These are phyloP conservation scores for Candida manassasensis DNA, from an alignment of 805 yeast genomes.

Conservation along the genomic window DNA sequence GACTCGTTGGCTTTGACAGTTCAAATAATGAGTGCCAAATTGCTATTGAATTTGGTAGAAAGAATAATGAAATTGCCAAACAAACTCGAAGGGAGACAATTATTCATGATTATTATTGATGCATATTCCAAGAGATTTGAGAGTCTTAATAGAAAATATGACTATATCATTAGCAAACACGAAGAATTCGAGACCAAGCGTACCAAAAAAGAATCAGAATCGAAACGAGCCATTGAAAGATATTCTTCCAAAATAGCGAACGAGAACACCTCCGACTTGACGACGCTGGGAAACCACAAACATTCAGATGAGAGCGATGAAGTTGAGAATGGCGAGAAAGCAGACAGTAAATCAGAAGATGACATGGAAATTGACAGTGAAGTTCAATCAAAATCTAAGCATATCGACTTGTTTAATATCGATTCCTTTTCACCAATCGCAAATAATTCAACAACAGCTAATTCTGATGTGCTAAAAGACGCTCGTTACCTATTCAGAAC, in stretches of 20 bases:
- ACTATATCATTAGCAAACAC: slow-evolving; percentile 60
- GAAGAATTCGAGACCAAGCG: slow-evolving; percentile 44
- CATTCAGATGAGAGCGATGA: slow-evolving; percentile 9
- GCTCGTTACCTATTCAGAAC: slow-evolving; percentile 86
- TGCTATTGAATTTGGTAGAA: slow-evolving; percentile 82
- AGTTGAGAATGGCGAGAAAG: slow-evolving; percentile 26
- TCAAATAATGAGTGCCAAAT: slow-evolving; percentile 94
- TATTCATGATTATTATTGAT: slow-evolving; percentile 80
- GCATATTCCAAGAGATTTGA: slow-evolving; percentile 81
- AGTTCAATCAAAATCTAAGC: slow-evolving; percentile 7
- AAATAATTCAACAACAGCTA: slow-evolving; percentile 43
- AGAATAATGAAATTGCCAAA: slow-evolving; percentile 77
- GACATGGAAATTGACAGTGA: slow-evolving; percentile 12
- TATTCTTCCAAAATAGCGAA: slow-evolving; percentile 25
- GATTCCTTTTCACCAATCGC: slow-evolving; percentile 53
- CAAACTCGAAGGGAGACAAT: slow-evolving; percentile 75
- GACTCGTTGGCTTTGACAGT: slow-evolving; percentile 79
- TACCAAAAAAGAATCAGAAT: slow-evolving; percentile 35
- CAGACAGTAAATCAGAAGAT: slow-evolving; percentile 9
- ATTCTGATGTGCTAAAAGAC: slow-evolving; percentile 73
- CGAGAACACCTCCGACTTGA: slow-evolving; percentile 15
- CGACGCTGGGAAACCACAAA: slow-evolving; percentile 12
- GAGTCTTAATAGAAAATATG: slow-evolving; percentile 67
- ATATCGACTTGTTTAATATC: slow-evolving; percentile 30
- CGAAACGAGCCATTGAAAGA: slow-evolving; percentile 36